Evolutionary conservation across 371 early-diverging fungal genomes (phyloP), one percentile per base, ranked within the genome.

Genomic region (Dichotomocladium elegans): DNA sequence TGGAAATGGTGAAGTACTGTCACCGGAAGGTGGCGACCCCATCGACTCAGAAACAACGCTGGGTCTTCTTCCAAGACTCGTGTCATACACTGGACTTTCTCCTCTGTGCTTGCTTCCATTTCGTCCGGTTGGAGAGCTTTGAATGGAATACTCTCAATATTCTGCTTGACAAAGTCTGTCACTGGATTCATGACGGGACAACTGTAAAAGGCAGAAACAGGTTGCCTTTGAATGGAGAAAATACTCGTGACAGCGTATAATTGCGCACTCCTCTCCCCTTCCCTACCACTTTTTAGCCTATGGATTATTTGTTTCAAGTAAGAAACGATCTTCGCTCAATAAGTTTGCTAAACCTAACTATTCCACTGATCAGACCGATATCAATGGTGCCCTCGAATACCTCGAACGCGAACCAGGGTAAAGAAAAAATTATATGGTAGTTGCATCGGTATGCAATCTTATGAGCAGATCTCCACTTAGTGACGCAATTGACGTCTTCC

Each of bases 1-100:
- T 72, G 47, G 40, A 79, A 79, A 9, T 60, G 37, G n/a, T 27
- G 24, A 17, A 79, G 55, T 26, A 57, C 46, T 4, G 60, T 56
- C 25, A 49, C 50, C 9, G 72, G 64, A 3, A 79, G 53, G 51
- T 66, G 59, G 8, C 60, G 61, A 1, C 79, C 79, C 79, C 79
- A 79, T 48, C 69, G 70, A 22, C 70, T 66, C 4, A 79, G 44
- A 44, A 79, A 79, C 15, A 79, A 47, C 1, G 55, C 74, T 4
- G 74, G 79, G 60, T 79, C 77, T 3, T 29, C 19, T 12, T 53
- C 45, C 8, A 77, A 34, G 9, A 62, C 47, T 24, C 53, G 22
- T 15, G 52, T 25, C 69, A 79, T 79, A 17, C 54, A 37, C 4
- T 26, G 8, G 7, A 70, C 34, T 52, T 77, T 72, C 37, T 68